Percentiles rank a stretch among this genome's conserved stretches.
phyloP scores from a whole-genome alignment of 2,329 filamentous ascomycete genomes.

The Plectosphaerella plurivora region DNA sequence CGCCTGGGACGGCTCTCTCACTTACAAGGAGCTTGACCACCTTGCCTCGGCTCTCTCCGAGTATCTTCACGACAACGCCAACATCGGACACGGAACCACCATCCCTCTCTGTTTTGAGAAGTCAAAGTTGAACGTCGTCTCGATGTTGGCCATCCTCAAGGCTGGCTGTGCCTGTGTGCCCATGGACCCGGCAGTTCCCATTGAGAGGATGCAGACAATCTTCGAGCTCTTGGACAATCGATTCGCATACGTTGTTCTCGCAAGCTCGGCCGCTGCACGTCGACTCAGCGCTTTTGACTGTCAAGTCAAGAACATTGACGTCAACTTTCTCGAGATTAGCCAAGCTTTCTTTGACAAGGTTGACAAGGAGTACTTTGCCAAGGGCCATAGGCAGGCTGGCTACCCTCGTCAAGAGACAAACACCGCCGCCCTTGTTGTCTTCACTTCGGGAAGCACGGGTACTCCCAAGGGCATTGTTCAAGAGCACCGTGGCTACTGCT shows the following conservation, averaged over 20 bases:
- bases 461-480: constrained; percentile 14
- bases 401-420: too few relatives aligned
- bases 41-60: constrained; percentile 1
- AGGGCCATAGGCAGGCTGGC: too few relatives aligned
- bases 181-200: constrained; percentile 15
- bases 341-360: not conserved
- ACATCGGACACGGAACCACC: constrained; percentile 3
- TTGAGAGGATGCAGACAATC: not conserved
- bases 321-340: not conserved
- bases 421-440: constrained; percentile 13
- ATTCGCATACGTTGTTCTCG: not conserved
- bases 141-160: constrained; percentile 18
- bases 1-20: constrained; percentile 12
- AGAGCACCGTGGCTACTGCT: not conserved
- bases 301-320: too few relatives aligned
- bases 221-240: not conserved
- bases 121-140: constrained; percentile 17
- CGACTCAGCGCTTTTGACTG: too few relatives aligned
- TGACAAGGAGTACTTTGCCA: too few relatives aligned
- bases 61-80: not conserved
- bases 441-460: constrained; percentile 17
- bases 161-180: constrained; percentile 16
- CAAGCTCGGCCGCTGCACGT: not conserved
- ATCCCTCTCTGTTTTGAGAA: constrained; percentile 23
- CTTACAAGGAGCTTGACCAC: constrained; percentile 5